Evolutionary conservation across 345 rosid species (phyloP).

Genomic region (rapeseed (Brassica napus)): DNA sequence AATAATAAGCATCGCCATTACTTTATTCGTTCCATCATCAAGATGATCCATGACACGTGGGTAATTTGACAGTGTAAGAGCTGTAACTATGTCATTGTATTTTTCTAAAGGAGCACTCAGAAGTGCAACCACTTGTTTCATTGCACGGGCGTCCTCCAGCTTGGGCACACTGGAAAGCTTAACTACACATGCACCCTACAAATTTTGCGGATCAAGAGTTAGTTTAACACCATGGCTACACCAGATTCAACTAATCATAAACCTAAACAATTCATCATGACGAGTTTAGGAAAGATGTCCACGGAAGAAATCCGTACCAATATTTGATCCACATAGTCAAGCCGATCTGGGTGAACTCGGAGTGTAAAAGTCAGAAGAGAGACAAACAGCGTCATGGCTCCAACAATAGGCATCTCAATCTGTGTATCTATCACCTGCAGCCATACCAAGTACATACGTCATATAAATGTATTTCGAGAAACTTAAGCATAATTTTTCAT

Average conservation of each 20-base stretch:
- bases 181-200: conserved; percentile 81
- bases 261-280: conserved; percentile 2
- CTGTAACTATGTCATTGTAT: conserved; percentile 79
- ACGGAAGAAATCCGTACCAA: conserved; percentile 58
- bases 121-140: conserved; percentile 89
- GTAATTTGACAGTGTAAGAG: conserved; percentile 86
- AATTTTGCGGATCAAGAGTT: background rate
- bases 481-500: background rate
- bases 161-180: conserved; percentile 66
- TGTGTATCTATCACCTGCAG: conserved; percentile 84
- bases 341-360: conserved; percentile 88
- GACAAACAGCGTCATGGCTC: conserved; percentile 78
- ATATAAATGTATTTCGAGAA: conserved; percentile 10
- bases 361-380: conserved; percentile 94
- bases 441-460: conserved; percentile 20
- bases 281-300: conserved; percentile 1
- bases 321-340: conserved; percentile 93
- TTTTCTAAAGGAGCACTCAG: conserved; percentile 92
- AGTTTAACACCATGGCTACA: conserved; percentile 7
- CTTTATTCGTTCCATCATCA: conserved; percentile 80
- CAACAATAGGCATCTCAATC: conserved; percentile 81
- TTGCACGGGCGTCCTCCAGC: conserved; percentile 73
- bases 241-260: conserved; percentile 19
- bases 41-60: conserved; percentile 86
- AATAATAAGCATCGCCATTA: conserved; percentile 88